Base-by-base conservation (phyloP, 1,284 basidiomycete genomes). In the Pyrrhoderma noxium region DNA sequence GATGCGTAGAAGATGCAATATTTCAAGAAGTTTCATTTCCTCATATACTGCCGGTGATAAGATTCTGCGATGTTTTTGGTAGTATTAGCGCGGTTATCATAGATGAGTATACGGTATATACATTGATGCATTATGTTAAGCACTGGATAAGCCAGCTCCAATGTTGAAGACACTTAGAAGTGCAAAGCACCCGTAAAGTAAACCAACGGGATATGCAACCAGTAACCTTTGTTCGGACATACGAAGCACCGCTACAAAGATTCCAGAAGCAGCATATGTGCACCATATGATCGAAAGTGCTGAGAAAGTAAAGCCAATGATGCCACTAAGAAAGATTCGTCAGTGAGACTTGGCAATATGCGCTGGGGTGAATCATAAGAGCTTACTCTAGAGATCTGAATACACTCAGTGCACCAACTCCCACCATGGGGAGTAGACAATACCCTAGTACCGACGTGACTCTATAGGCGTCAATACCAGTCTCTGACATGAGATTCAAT, bases 371-470 rank as follows among this genome's bases (percentile, higher is more conserved):
- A 47, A 46, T 38, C 41, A 23, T 45, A 44, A 47, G 25, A 31
- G 82, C 91, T 55, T 68, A 94, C 92, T 99, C 89, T 50, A 98
- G 78, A 19, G 87, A 84, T 37, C 93, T 74, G 57, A 89, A 80
- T 53, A 99, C 89, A 58, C 91, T 93, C 39, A 97, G 72, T 14
- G 89, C 85, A 42, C 92, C 89, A 8, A 99, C 82, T n/a, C 92
- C 88, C 45, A 98, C 95, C 83, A 99, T 93, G 1, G 96, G 96
- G 21, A 99, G 71, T 31, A 99, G 74, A 64, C 96, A 99, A 66
- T 99, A 99, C 3, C 96, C 96, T 13, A 99, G 77, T 11, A 99
- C 96, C 19, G 91, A 94, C 5, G 91, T 89, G 16, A 94, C 93
- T 35, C 94, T 85, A 69, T 97, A 97, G 14, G 94, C 91, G 64